Percentiles rank a stretch among this genome's conserved stretches.
Evolutionary conservation across 257 asterid species (phyloP).

Genomic region (Solanum paucissectum): DNA sequence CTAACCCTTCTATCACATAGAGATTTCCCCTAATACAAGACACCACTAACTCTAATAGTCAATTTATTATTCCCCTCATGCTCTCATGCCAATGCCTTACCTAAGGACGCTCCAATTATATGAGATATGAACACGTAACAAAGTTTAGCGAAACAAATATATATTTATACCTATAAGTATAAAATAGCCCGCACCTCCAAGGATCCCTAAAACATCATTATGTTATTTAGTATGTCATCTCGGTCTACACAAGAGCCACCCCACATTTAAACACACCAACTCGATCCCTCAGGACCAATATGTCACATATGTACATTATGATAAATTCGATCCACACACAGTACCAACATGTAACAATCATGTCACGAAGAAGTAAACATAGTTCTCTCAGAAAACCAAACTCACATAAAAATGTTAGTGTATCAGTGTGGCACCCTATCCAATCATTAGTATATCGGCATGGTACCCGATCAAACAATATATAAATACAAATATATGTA

Average conservation of each 20-base stretch:
- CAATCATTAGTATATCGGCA: neutral
- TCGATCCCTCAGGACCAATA: neutral
- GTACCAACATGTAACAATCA: neutral
- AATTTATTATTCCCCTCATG: neutral
- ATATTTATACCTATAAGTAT: neutral
- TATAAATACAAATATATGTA: no score
- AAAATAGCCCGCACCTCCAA: neutral
- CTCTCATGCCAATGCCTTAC: neutral
- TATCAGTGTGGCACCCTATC: neutral
- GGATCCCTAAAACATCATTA: neutral
- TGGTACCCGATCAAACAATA: neutral
- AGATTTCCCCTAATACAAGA: neutral
- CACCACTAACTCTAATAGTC: neutral
- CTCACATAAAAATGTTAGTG: neutral
- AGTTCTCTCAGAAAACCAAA: neutral
- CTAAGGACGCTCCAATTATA: neutral
- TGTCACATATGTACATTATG: neutral
- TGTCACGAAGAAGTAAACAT: neutral
- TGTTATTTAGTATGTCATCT: neutral
- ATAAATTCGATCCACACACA: neutral
- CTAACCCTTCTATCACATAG: neutral
- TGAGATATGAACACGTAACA: neutral
- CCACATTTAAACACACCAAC: neutral
- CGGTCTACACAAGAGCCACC: neutral
- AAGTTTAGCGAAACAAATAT: neutral